phyloP scores from a whole-genome alignment of 2,329 filamentous ascomycete genomes.

The Karstenula rhodostoma region DNA sequence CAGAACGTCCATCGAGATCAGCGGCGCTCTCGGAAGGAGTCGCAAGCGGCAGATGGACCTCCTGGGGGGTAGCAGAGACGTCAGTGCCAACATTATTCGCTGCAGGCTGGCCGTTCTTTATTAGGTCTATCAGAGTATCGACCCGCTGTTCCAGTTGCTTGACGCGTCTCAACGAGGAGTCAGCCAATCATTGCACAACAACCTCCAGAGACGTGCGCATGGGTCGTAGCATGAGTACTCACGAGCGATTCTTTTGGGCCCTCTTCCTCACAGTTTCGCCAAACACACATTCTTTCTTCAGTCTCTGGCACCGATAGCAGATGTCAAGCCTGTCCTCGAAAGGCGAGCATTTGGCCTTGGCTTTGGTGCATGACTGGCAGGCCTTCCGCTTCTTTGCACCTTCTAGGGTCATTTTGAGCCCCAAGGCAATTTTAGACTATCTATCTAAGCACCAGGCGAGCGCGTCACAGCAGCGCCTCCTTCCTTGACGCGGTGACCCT shows the following conservation, averaged over 20 bases:
- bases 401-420: slow-evolving; percentile 16
- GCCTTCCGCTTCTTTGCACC: slow-evolving; percentile 31
- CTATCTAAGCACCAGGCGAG: background rate
- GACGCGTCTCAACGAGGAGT: slow-evolving; percentile 25
- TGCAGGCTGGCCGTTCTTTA: slow-evolving; percentile 20
- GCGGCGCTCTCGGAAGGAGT: slow-evolving; percentile 3
- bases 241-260: slow-evolving; percentile 34
- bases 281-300: slow-evolving; percentile 31
- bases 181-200: background rate
- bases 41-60: background rate
- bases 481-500: background rate
- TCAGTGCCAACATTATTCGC: background rate
- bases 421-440: background rate
- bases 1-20: background rate
- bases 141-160: slow-evolving; percentile 36
- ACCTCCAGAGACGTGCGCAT: background rate
- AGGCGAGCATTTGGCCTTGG: slow-evolving; percentile 36
- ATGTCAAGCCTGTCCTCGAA: slow-evolving; percentile 19
- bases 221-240: slow-evolving; percentile 16
- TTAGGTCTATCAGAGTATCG: slow-evolving; percentile 31
- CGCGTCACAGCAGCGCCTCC: background rate
- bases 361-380: slow-evolving; percentile 30
- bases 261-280: slow-evolving; percentile 24
- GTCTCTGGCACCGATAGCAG: slow-evolving; percentile 33
- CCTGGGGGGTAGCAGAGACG: background rate